A percentile compares a stretch with the other conserved stretches of the same genome.
Conservation (phyloP, 768 basidiomycete species). For the Cubamyces sp. region DNA sequence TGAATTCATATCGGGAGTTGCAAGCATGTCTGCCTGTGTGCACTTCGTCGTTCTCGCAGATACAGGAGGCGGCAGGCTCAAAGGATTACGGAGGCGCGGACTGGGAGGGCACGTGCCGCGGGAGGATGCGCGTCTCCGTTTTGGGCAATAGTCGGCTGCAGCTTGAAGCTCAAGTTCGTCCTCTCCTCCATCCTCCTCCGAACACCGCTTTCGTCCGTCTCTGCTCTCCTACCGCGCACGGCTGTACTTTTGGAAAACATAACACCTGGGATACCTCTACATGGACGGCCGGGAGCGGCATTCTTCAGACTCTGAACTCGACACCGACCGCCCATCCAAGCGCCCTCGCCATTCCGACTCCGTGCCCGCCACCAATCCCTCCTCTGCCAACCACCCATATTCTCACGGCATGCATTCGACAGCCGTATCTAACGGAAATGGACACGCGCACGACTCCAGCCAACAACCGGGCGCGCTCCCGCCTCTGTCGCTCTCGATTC, state of each 20-base stretch:
- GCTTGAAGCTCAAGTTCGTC: too few relatives aligned
- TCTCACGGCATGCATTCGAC: neutral
- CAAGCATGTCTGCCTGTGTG: too few relatives aligned
- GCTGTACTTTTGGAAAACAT: neutral
- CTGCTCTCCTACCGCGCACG: neutral
- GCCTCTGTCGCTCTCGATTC: constrained; percentile 77
- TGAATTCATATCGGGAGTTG: too few relatives aligned
- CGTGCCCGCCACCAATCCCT: constrained; percentile 21
- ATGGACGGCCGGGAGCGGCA: constrained; percentile 33
- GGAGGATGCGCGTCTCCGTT: neutral
- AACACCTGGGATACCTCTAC: neutral
- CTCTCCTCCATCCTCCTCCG: neutral
- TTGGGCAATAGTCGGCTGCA: neutral
- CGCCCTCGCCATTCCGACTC: constrained; percentile 42
- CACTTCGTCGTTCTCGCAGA: too few relatives aligned
- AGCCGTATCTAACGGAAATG: neutral
- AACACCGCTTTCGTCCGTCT: neutral
- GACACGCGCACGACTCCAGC: neutral
- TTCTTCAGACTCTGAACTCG: constrained; percentile 35
- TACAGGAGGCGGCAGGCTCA: too few relatives aligned
- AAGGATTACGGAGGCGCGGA: neutral
- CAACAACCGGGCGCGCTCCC: constrained; percentile 42
- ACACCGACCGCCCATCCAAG: constrained; percentile 40
- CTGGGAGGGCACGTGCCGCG: neutral
- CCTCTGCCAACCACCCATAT: constrained; percentile 19